A percentile compares a stretch with the other conserved stretches of the same genome.
Evolutionary conservation across 2,329 filamentous ascomycete genomes (phyloP).

Genomic region (Tolypocladium sp.): DNA sequence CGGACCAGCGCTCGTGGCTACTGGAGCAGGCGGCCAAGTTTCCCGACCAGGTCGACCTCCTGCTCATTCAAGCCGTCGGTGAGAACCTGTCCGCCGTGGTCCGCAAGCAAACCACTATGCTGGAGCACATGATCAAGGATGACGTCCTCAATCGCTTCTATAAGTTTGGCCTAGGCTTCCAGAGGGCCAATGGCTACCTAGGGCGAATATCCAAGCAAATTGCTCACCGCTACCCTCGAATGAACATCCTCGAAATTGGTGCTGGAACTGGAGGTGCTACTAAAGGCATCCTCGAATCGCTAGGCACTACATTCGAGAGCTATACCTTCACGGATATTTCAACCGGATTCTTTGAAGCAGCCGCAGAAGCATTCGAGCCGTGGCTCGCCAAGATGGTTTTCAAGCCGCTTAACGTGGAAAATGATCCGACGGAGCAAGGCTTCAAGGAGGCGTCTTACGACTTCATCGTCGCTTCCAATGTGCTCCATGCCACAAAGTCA

Average conservation of each 20-base stretch:
- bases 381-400: slow-evolving; percentile 10
- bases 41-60: slow-evolving; percentile 17
- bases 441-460: slow-evolving; percentile 23
- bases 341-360: slow-evolving; percentile 28
- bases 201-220: slow-evolving; percentile 18
- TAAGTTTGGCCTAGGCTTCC: slow-evolving; percentile 4
- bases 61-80: neutral
- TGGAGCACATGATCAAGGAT: slow-evolving; percentile 21
- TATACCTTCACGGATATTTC: slow-evolving; percentile 39
- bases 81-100: neutral
- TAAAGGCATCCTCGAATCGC: slow-evolving; percentile 17
- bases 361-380: slow-evolving; percentile 16
- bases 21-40: neutral
- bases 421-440: slow-evolving; percentile 18
- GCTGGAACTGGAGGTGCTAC: slow-evolving; percentile 35
- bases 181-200: slow-evolving; percentile 2
- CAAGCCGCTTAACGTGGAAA: slow-evolving; percentile 16
- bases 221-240: slow-evolving; percentile 27
- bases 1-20: neutral
- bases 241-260: slow-evolving; percentile 30
- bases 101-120: neutral
- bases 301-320: slow-evolving; percentile 17
- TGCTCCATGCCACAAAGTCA: slow-evolving; percentile 26
- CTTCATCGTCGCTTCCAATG: slow-evolving; percentile 26
- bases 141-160: slow-evolving; percentile 24